Conservation (phyloP, 176 grass and related monocot genomes). For the Coix lacrymajobi region DNA sequence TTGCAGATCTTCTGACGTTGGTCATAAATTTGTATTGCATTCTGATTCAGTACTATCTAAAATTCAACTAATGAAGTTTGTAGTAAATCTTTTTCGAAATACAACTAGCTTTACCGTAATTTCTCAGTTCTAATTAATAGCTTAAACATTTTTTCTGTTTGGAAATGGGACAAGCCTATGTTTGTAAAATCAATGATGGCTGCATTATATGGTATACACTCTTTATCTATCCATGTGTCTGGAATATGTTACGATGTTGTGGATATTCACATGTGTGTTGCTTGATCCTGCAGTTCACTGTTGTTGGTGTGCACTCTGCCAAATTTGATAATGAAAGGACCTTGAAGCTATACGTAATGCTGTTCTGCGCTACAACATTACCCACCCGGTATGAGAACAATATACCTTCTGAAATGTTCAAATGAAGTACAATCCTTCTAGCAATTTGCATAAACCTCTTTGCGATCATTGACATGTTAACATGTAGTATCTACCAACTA, state of each 20-base stretch:
- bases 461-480: background rate
- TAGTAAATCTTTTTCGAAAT: background rate
- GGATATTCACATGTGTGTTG: slow-evolving; percentile 4
- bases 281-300: slow-evolving; percentile 74
- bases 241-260: slow-evolving; percentile 7
- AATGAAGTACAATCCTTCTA: background rate
- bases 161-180: background rate
- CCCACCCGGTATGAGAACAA: slow-evolving; percentile 65
- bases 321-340: slow-evolving; percentile 99
- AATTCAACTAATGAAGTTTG: background rate
- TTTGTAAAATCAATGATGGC: background rate
- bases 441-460: background rate
- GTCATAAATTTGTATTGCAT: background rate
- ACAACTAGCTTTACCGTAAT: background rate
- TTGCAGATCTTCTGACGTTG: background rate
- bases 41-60: background rate
- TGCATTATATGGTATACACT: background rate
- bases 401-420: slow-evolving; percentile 26
- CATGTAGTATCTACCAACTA: background rate
- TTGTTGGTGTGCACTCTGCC: slow-evolving; percentile 96
- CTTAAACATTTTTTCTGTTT: background rate
- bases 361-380: slow-evolving; percentile 68
- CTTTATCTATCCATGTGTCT: background rate
- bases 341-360: slow-evolving; percentile 94
- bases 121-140: background rate